Evolutionary conservation across 192 early-diverging fungal species (phyloP).

Genomic region (Coemansia sp.): DNA sequence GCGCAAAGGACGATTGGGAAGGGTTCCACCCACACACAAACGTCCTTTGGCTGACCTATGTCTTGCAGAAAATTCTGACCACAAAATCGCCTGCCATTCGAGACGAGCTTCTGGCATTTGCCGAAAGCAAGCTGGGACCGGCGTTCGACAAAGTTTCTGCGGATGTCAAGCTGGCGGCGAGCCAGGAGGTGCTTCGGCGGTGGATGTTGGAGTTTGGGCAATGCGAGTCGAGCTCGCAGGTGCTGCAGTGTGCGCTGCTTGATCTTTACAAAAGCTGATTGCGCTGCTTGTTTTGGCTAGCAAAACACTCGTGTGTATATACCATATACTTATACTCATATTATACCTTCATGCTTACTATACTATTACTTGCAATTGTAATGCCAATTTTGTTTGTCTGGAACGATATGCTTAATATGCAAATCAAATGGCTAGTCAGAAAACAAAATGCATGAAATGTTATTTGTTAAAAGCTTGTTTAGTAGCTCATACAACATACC

Average conservation of each 20-base stretch:
- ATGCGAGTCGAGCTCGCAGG: constrained; percentile 45
- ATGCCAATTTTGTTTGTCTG: no score
- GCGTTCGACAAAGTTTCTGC: constrained; percentile 16
- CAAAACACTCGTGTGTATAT: no score
- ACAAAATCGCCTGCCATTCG: constrained; percentile 41
- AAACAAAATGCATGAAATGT: no score
- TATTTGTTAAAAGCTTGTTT: no score
- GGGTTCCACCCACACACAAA: constrained; percentile 50
- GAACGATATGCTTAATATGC: no score
- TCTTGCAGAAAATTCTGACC: constrained; percentile 48
- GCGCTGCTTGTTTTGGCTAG: no score
- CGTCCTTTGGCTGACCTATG: constrained; percentile 49
- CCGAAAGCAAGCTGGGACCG: constrained; percentile 40
- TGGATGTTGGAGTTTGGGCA: constrained; percentile 52
- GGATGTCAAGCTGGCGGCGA: constrained; percentile 33
- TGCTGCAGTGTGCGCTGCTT: constrained; percentile 45
- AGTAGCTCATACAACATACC: no score
- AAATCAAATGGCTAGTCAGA: no score
- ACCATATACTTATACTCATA: no score
- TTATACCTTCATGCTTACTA: no score
- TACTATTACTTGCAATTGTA: no score
- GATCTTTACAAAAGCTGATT: constrained; percentile 47
- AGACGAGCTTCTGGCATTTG: constrained; percentile 45
- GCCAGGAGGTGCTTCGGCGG: constrained; percentile 47
- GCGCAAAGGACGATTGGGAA: constrained; percentile 36